A percentile compares a stretch with the other conserved stretches of the same genome.
Conservation (phyloP, 495 filamentous ascomycete species). For the Trypethelium eluteriae region DNA sequence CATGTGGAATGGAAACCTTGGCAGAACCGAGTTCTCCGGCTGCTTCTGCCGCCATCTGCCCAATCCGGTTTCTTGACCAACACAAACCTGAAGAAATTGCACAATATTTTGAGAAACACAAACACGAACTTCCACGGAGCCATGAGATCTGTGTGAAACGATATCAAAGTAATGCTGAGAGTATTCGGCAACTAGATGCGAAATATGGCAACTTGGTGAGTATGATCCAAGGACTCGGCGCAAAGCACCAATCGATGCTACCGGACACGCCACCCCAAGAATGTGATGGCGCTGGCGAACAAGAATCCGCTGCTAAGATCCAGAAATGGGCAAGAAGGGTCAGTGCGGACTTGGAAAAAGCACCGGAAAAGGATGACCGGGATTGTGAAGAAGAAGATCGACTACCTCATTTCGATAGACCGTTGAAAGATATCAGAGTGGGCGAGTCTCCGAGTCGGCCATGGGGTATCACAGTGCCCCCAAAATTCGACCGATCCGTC, state of each 20-base stretch:
- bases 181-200: conserved; percentile 75
- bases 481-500: conserved; percentile 37
- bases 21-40: conserved; percentile 35
- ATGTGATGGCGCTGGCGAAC: conserved; percentile 38
- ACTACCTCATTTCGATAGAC: conserved; percentile 65
- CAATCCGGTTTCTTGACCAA: conserved; percentile 81
- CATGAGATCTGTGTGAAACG: conserved; percentile 84
- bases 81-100: conserved; percentile 88
- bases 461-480: conserved; percentile 79
- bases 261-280: conserved; percentile 51
- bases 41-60: conserved; percentile 52
- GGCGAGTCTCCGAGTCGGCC: conserved; percentile 85
- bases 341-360: conserved; percentile 37
- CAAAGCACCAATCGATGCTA: conserved; percentile 74
- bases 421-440: conserved; percentile 71
- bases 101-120: conserved; percentile 81
- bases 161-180: conserved; percentile 73
- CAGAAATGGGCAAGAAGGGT: conserved; percentile 75
- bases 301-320: conserved; percentile 51
- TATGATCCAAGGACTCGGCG: conserved; percentile 81
- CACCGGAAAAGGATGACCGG: conserved; percentile 30
- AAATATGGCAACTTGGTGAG: conserved; percentile 84
- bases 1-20: conserved; percentile 44
- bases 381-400: conserved; percentile 41
- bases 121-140: conserved; percentile 82